Conservation (phyloP, 2,329 filamentous ascomycete genomes). For the Fulvia fulva region DNA sequence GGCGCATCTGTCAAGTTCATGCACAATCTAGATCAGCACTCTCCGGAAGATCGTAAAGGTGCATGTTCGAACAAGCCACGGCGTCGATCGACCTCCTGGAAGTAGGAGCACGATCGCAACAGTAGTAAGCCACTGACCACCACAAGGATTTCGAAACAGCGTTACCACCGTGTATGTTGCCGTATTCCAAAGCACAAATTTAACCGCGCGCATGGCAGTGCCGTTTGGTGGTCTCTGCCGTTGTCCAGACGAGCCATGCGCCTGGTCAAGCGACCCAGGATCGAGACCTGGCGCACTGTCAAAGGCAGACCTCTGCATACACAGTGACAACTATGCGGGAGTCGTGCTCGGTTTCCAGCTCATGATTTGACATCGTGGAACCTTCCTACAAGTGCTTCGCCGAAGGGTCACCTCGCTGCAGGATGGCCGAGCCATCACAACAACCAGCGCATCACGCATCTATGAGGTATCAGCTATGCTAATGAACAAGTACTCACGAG, state of each 20-base stretch:
- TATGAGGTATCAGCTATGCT: not conserved
- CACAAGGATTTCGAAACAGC: not conserved
- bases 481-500: not conserved
- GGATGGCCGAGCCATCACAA: not conserved
- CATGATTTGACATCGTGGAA: conserved; percentile 1
- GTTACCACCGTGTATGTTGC: not conserved
- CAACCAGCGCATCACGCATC: not conserved
- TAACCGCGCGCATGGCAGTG: conserved; percentile 5
- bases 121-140: not conserved
- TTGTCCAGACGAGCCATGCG: not conserved
- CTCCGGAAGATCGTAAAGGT: not conserved
- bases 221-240: not conserved
- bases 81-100: not conserved
- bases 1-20: not conserved
- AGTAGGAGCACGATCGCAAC: not conserved
- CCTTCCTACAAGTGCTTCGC: not conserved
- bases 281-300: not conserved
- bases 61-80: not conserved
- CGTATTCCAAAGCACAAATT: not conserved
- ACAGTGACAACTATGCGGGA: not conserved
- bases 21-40: not conserved
- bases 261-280: not conserved
- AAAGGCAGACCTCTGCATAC: not conserved
- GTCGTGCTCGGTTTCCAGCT: not conserved
- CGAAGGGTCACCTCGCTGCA: not conserved